Percentiles rank a stretch among this genome's conserved stretches.
These are phyloP conservation scores for Ogataea polymorpha DNA, from an alignment of 805 yeast genomes.

Conservation along the genomic window DNA sequence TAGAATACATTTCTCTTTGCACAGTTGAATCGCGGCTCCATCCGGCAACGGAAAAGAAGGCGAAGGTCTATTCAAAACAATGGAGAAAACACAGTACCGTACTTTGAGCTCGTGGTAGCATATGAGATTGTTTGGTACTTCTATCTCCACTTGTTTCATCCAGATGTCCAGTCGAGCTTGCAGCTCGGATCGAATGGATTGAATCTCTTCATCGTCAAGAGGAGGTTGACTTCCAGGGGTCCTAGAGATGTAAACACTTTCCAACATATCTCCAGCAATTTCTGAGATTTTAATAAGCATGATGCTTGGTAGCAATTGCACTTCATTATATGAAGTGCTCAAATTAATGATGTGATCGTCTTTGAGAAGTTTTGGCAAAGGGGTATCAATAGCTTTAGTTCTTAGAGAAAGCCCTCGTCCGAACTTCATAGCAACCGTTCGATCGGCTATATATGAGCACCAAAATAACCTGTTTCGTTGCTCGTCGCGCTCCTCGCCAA, in stretches of 20 bases:
- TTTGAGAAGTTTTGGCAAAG: constrained; percentile 20
- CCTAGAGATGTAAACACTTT: constrained; percentile 25
- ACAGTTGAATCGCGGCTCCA: constrained; percentile 11
- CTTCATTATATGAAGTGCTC: constrained; percentile 11
- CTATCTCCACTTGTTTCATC: constrained; percentile 19
- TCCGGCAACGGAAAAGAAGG: constrained; percentile 25
- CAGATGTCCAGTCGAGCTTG: constrained; percentile 18
- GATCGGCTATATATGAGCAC: constrained; percentile 24
- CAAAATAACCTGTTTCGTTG: constrained; percentile 26
- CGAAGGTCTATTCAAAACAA: constrained; percentile 24
- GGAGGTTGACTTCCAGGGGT: constrained; percentile 21
- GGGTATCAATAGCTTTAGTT: constrained; percentile 27
- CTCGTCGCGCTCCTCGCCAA: constrained; percentile 23
- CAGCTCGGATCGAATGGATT: constrained; percentile 7
- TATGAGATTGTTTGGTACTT: constrained; percentile 14
- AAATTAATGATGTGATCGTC: constrained; percentile 18
- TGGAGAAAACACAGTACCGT: constrained; percentile 19
- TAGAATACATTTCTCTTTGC: constrained; percentile 20
- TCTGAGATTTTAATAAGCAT: constrained; percentile 19
- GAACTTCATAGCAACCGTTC: constrained; percentile 27
- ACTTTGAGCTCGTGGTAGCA: constrained; percentile 23
- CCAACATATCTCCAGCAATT: constrained; percentile 24
- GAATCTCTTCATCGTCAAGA: constrained; percentile 18
- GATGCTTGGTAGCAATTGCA: constrained; percentile 21
- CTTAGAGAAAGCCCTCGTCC: constrained; percentile 26